phyloP scores from a whole-genome alignment of 352 stramenopile species.

The Globisporangium nodosum region DNA sequence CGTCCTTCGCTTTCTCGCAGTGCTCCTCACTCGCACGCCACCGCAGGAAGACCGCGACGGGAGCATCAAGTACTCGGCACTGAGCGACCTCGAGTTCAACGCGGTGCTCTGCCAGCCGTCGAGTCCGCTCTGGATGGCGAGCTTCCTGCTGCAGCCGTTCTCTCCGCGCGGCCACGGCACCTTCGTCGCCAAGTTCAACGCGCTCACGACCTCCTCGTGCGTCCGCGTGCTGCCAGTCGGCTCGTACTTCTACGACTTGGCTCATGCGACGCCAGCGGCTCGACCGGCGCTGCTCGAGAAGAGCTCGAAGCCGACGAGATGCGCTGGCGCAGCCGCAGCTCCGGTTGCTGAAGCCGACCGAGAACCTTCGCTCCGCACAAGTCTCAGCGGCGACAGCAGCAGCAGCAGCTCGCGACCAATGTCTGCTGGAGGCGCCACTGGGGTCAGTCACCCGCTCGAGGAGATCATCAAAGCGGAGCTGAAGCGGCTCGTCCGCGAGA shows the following conservation, averaged over 20 bases:
- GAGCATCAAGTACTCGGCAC: slow-evolving; percentile 26
- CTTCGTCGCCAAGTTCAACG: slow-evolving; percentile 60
- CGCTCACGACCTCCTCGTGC: slow-evolving; percentile 24
- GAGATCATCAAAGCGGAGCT: slow-evolving; percentile 50
- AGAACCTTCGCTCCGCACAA: background rate
- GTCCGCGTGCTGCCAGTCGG: slow-evolving; percentile 34
- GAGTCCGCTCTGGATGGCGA: slow-evolving; percentile 34
- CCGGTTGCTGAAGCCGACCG: background rate
- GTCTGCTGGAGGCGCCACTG: background rate
- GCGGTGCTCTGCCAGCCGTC: slow-evolving; percentile 38
- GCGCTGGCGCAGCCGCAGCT: background rate
- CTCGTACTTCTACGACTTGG: slow-evolving; percentile 27
- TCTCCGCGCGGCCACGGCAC: slow-evolving; percentile 22
- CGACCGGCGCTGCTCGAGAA: background rate
- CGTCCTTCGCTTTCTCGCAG: background rate
- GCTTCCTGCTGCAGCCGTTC: slow-evolving; percentile 48
- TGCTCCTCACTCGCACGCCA: slow-evolving; percentile 11
- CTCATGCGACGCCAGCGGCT: background rate
- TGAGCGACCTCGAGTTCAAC: slow-evolving; percentile 58
- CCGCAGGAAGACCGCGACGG: slow-evolving; percentile 35
- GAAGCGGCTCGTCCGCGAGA: slow-evolving; percentile 32
- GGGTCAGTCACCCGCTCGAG: slow-evolving; percentile 16
- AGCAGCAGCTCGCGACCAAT: background rate
- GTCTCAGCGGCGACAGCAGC: background rate
- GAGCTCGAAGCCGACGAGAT: background rate